These are phyloP conservation scores for Boechera stricta DNA, from an alignment of 345 rosid species.

Conservation along the genomic window DNA sequence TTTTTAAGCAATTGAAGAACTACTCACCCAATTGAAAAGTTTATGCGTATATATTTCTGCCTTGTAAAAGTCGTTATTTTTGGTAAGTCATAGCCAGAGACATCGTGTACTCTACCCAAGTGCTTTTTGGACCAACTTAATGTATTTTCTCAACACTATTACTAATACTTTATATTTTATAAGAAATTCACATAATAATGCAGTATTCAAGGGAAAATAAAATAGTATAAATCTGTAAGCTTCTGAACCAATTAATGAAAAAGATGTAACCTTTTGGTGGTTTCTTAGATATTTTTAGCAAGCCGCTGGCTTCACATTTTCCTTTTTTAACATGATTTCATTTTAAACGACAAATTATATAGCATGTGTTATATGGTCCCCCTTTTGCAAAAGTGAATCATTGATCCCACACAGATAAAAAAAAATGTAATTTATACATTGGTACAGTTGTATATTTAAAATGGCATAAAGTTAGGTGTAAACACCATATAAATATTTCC, in stretches of 20 bases:
- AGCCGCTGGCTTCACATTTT: not conserved
- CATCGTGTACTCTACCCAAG: slow-evolving; percentile 9
- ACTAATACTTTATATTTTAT: not conserved
- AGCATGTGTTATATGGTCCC: slow-evolving; percentile 33
- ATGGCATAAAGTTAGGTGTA: no score
- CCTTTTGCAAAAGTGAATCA: slow-evolving; percentile 4
- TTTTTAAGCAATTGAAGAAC: no score
- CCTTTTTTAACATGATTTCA: not conserved
- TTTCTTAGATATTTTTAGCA: slow-evolving; percentile 38
- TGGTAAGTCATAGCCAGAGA: not conserved
- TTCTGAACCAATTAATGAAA: slow-evolving; percentile 25
- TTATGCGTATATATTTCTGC: not conserved
- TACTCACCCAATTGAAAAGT: no score
- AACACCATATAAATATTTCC: no score
- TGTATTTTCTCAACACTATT: slow-evolving; percentile 14
- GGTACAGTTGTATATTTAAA: no score
- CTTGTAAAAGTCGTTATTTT: no score
- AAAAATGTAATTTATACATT: no score
- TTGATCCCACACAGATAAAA: not conserved
- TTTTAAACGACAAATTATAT: slow-evolving; percentile 6
- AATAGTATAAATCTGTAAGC: slow-evolving; percentile 8
- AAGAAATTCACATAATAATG: not conserved
- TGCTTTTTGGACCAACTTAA: slow-evolving; percentile 12
- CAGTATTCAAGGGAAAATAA: not conserved
- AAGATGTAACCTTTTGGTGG: slow-evolving; percentile 25